Evolutionary conservation across 352 stramenopile species (phyloP).

Genomic region (Globisporangium acanthophoron): DNA sequence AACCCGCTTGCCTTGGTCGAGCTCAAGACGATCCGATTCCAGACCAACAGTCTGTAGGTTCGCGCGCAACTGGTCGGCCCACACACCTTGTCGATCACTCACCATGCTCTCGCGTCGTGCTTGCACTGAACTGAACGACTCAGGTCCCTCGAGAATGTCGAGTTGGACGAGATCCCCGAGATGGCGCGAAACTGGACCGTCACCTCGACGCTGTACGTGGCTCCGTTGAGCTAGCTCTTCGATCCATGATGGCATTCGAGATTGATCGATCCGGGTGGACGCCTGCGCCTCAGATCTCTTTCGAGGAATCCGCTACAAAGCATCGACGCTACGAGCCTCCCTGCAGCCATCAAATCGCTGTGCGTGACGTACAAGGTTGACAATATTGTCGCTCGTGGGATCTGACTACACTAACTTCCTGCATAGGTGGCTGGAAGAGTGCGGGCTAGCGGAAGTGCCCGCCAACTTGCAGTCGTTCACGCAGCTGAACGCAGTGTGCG

Average conservation of each 20-base stretch:
- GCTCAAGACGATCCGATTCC: conserved; percentile 11
- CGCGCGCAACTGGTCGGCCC: background rate
- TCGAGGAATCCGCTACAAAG: conserved; percentile 3
- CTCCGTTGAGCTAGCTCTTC: too few relatives aligned
- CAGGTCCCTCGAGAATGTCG: conserved; percentile 11
- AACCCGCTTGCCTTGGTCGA: conserved; percentile 11
- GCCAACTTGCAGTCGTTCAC: conserved; percentile 5
- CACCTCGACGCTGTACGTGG: conserved; percentile 8
- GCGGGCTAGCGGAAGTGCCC: conserved; percentile 1
- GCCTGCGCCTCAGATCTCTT: conserved; percentile 4
- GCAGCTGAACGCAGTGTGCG: conserved; percentile 9
- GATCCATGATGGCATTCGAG: too few relatives aligned
- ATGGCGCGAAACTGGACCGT: conserved; percentile 11
- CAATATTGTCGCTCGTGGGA: background rate
- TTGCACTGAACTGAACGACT: background rate
- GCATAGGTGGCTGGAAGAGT: conserved; percentile 8
- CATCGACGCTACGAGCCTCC: conserved; percentile 7
- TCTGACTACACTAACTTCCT: background rate
- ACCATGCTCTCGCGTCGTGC: background rate
- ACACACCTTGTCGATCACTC: background rate
- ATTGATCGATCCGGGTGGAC: background rate
- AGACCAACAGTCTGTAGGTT: conserved; percentile 10
- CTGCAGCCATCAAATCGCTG: conserved; percentile 4
- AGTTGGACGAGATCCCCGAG: conserved; percentile 7
- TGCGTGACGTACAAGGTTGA: conserved; percentile 2